These are phyloP conservation scores for Stentor coeruleus DNA, from an alignment of 73 alveolate species.

Conservation along the genomic window DNA sequence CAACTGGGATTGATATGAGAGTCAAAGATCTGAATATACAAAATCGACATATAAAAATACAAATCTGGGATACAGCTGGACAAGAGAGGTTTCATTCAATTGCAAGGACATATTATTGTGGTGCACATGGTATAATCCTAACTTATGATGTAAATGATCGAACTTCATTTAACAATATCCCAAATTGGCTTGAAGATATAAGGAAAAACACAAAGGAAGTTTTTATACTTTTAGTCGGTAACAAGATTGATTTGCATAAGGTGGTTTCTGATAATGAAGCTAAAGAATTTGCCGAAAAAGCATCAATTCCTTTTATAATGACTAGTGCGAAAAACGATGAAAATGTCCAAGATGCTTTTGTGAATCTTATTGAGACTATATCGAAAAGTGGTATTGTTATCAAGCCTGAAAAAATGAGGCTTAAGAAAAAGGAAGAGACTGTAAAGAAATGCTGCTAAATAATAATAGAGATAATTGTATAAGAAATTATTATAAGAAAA, in stretches of 20 bases:
- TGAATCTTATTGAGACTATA: too few relatives aligned
- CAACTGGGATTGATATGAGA: constrained; percentile 36
- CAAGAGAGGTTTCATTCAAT: constrained; percentile 33
- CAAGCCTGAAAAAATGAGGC: too few relatives aligned
- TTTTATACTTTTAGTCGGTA: constrained; percentile 59
- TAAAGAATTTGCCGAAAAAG: too few relatives aligned
- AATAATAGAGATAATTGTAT: too few relatives aligned
- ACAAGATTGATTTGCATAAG: constrained; percentile 60
- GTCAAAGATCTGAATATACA: constrained; percentile 31
- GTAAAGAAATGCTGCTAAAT: too few relatives aligned
- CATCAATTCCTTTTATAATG: too few relatives aligned
- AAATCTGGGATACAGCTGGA: constrained; percentile 48
- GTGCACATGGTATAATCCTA: constrained; percentile 51
- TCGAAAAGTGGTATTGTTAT: too few relatives aligned
- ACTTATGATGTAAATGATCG: constrained; percentile 62
- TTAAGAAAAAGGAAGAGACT: too few relatives aligned
- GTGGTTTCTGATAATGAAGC: too few relatives aligned
- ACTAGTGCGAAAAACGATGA: too few relatives aligned
- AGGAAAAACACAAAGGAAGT: constrained; percentile 46
- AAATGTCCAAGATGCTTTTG: too few relatives aligned
- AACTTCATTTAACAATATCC: constrained; percentile 38
- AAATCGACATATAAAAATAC: constrained; percentile 25
- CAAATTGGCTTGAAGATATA: constrained; percentile 47
- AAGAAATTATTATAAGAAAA: too few relatives aligned
- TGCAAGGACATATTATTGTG: constrained; percentile 29